These are phyloP conservation scores for Penicillium sp. DNA, from an alignment of 2,329 filamentous ascomycete genomes.

Conservation along the genomic window DNA sequence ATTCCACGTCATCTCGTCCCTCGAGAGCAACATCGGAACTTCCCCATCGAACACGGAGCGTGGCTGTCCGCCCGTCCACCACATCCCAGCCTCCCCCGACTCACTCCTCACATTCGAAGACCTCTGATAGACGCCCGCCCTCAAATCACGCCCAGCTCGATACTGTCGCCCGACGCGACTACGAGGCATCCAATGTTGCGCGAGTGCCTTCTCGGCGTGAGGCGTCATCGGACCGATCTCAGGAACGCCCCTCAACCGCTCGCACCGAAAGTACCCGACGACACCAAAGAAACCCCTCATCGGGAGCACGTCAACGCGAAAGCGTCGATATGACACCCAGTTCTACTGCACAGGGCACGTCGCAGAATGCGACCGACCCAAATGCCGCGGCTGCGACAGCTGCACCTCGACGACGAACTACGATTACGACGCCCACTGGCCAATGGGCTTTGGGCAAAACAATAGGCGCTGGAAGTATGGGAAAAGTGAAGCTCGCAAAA, in stretches of 20 bases:
- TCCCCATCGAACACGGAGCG: conserved; percentile 51
- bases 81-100: conserved; percentile 36
- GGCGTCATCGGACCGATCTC: conserved; percentile 64
- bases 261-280: conserved; percentile 57
- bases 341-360: conserved; percentile 55
- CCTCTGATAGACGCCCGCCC: conserved; percentile 49
- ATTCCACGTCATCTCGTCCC: conserved; percentile 51
- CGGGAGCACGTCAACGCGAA: conserved; percentile 44
- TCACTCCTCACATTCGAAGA: conserved; percentile 39
- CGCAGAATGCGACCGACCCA: conserved; percentile 47
- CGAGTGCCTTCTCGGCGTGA: conserved; percentile 59
- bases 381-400: conserved; percentile 34
- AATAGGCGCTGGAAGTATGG: conserved; percentile 97
- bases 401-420: conserved; percentile 64
- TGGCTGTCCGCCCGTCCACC: conserved; percentile 44
- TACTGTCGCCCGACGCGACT: conserved; percentile 66
- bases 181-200: conserved; percentile 70
- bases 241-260: conserved; percentile 42
- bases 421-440: conserved; percentile 85
- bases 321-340: conserved; percentile 49
- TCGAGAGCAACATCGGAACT: conserved; percentile 45
- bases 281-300: conserved; percentile 42
- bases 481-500: conserved; percentile 93
- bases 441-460: conserved; percentile 97
- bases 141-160: conserved; percentile 52